Percentiles rank a stretch among this genome's conserved stretches.
phyloP scores from a whole-genome alignment of 768 basidiomycete genomes.

The Boletus insuetus region DNA sequence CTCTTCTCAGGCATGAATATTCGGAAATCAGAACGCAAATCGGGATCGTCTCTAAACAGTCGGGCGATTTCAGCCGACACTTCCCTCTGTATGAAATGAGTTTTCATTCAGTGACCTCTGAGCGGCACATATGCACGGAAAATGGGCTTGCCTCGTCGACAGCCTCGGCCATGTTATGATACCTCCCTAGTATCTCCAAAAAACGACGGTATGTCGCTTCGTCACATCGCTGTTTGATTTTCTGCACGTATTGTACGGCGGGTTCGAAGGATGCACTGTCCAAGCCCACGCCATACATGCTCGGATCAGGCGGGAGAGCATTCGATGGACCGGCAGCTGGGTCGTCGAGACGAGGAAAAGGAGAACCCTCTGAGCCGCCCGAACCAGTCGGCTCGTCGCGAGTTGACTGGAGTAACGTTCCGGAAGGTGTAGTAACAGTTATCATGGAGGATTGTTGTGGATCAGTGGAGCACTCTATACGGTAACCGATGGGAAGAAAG shows the following conservation, averaged over 20 bases:
- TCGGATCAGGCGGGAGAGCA: conserved; percentile 18
- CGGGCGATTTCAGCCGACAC: conserved; percentile 65
- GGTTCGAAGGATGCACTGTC: conserved; percentile 58
- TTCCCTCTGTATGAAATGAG: conserved; percentile 41
- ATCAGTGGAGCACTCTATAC: conserved; percentile 78
- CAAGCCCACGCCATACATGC: conserved; percentile 29
- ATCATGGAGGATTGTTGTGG: conserved; percentile 63
- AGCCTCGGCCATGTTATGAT: conserved; percentile 57
- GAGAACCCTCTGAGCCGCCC: conserved; percentile 40
- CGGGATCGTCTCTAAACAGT: conserved; percentile 74
- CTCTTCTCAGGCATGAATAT: conserved; percentile 70
- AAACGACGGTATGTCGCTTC: conserved; percentile 83
- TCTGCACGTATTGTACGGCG: conserved; percentile 93
- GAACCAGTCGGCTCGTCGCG: conserved; percentile 40
- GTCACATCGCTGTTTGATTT: conserved; percentile 93
- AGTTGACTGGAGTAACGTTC: conserved; percentile 58
- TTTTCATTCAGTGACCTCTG: neutral
- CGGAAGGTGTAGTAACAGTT: conserved; percentile 75
- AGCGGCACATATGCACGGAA: conserved; percentile 2
- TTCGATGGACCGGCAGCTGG: conserved; percentile 6
- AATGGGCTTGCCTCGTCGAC: conserved; percentile 52
- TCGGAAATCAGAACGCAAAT: conserved; percentile 69
- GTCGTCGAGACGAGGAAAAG: conserved; percentile 22
- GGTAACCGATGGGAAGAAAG: conserved; percentile 91
- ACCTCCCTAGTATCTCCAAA: conserved; percentile 67